Conservation (phyloP, 306 rosid genomes). For the Elaeagnus macrophylla region DNA sequence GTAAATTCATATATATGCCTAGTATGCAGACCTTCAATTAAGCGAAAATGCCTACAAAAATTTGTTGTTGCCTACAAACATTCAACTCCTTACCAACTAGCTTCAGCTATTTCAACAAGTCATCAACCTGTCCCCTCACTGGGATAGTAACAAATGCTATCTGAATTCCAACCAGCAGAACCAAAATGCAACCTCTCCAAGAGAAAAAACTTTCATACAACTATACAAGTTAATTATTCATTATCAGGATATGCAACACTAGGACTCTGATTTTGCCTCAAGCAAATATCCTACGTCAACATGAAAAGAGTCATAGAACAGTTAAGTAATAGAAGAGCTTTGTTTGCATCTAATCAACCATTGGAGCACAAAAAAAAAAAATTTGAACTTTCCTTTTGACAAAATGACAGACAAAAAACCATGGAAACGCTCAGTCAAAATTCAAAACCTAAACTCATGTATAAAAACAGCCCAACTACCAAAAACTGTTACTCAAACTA, state of each 20-base stretch:
- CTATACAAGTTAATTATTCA: background rate
- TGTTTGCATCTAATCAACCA: background rate
- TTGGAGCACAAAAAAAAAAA: background rate
- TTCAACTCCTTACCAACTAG: background rate
- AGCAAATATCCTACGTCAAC: background rate
- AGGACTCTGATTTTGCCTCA: background rate
- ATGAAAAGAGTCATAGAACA: background rate
- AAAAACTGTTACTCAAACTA: conserved; percentile 7
- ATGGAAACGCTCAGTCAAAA: background rate
- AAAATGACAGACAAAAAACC: background rate
- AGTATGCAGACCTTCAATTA: no score
- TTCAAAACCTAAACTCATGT: no score
- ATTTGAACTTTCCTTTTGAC: background rate
- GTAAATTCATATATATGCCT: background rate
- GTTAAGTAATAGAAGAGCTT: no score
- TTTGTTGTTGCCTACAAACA: background rate
- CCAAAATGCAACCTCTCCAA: background rate
- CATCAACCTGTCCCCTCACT: no score
- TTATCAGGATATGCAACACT: background rate
- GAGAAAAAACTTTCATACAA: background rate
- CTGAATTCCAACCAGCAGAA: background rate
- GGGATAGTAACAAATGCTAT: no score
- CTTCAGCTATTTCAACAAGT: no score
- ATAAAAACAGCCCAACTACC: background rate
- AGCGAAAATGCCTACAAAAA: no score